Conservation (phyloP, 768 basidiomycete genomes). For the button mushroom (Agaricus bisporus) region DNA sequence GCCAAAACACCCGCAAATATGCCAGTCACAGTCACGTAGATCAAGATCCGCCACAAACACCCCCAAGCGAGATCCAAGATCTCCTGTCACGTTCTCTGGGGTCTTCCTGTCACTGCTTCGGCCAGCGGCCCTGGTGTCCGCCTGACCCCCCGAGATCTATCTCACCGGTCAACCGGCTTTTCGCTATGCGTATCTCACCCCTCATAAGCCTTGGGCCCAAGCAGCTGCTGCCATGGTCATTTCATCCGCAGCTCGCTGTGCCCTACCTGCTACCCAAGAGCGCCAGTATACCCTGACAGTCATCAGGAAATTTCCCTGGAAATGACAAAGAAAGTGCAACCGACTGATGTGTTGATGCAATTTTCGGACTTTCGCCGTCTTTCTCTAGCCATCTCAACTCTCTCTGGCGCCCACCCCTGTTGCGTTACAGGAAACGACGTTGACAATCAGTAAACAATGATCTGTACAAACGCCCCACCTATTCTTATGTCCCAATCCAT, state of each 20-base stretch:
- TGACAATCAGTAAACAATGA: no score
- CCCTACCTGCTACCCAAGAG: no score
- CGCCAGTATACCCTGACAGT: no score
- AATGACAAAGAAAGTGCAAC: no score
- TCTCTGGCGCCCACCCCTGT: not conserved
- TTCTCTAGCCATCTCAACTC: not conserved
- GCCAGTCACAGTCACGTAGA: slow-evolving; percentile 1
- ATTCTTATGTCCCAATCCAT: no score
- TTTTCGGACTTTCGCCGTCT: not conserved
- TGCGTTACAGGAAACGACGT: not conserved
- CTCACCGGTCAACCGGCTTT: slow-evolving; percentile 2
- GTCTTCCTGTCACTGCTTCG: slow-evolving; percentile 2
- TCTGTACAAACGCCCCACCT: no score
- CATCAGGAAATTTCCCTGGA: no score
- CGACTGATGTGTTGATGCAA: no score
- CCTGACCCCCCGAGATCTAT: slow-evolving; percentile 8
- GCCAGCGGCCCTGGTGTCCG: slow-evolving; percentile 8
- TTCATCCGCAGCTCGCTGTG: no score
- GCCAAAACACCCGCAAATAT: not conserved
- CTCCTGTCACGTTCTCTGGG: slow-evolving; percentile 6
- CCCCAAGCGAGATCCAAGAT: slow-evolving; percentile 4
- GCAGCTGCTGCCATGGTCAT: no score
- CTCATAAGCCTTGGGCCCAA: not conserved
- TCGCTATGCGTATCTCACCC: not conserved
- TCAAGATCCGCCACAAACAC: slow-evolving; percentile 4